phyloP scores from a whole-genome alignment of 2,329 filamentous ascomycete genomes.

The Fragosphaeria purpurea region DNA sequence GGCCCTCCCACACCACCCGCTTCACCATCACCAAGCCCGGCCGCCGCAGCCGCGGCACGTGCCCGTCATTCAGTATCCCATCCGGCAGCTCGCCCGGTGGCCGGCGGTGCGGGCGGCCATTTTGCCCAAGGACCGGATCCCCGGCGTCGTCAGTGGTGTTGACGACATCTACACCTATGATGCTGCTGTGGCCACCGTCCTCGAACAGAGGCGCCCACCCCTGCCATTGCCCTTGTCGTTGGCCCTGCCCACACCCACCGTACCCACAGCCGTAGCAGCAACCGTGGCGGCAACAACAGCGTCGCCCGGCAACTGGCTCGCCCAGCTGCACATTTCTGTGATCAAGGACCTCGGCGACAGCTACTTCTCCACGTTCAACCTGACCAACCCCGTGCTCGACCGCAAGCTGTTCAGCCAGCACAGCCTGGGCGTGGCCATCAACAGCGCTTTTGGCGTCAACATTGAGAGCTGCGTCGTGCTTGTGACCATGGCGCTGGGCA shows the following conservation, averaged over 20 bases:
- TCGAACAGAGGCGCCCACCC: slow-evolving; percentile 35
- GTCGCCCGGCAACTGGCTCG: slow-evolving; percentile 32
- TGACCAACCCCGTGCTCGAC: slow-evolving; percentile 41
- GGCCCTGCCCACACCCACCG: too few relatives aligned
- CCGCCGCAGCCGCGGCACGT: slow-evolving; percentile 5
- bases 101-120: slow-evolving; percentile 7
- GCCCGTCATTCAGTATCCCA: slow-evolving; percentile 14
- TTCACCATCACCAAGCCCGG: background rate
- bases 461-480: slow-evolving; percentile 42
- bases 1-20: background rate
- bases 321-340: slow-evolving; percentile 34
- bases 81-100: slow-evolving; percentile 13
- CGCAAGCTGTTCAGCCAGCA: slow-evolving; percentile 40
- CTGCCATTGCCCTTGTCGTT: slow-evolving; percentile 23
- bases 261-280: too few relatives aligned
- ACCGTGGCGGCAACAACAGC: slow-evolving; percentile 1
- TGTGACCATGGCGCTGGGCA: slow-evolving; percentile 40
- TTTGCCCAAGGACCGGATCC: background rate
- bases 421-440: slow-evolving; percentile 36
- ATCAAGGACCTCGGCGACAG: slow-evolving; percentile 42
- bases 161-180: slow-evolving; percentile 6
- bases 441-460: slow-evolving; percentile 39
- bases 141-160: too few relatives aligned
- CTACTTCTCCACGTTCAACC: slow-evolving; percentile 45
- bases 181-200: slow-evolving; percentile 25